phyloP scores from a whole-genome alignment of 2,329 filamentous ascomycete species.

The Emmonsiellopsis sp. region DNA sequence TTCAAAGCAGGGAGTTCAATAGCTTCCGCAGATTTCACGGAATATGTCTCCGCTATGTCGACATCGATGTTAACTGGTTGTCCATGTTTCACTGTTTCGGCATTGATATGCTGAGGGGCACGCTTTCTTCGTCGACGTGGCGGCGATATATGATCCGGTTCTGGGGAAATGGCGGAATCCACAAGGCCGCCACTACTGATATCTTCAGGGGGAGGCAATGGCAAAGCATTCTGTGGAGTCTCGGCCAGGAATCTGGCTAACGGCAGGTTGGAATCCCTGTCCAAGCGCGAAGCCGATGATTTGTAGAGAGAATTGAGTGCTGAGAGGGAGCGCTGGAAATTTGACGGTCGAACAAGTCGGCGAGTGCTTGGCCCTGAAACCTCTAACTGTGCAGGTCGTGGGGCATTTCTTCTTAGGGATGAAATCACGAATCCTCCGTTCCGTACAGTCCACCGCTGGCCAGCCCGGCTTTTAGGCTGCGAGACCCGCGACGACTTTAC shows the following conservation, averaged over 20 bases:
- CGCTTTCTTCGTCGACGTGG: slow-evolving; percentile 23
- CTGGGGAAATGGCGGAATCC: neutral
- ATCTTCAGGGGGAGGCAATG: slow-evolving; percentile 4
- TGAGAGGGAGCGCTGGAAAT: slow-evolving; percentile 25
- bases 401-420: slow-evolving; percentile 24
- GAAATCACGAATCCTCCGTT: slow-evolving; percentile 26
- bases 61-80: slow-evolving; percentile 25
- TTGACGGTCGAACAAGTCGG: slow-evolving; percentile 11
- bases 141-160: slow-evolving; percentile 12
- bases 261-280: slow-evolving; percentile 17
- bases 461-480: neutral
- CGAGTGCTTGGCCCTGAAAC: slow-evolving; percentile 12
- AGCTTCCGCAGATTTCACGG: slow-evolving; percentile 2
- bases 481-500: neutral
- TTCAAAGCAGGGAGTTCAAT: slow-evolving; percentile 9
- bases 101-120: slow-evolving; percentile 36
- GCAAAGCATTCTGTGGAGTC: slow-evolving; percentile 4
- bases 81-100: slow-evolving; percentile 36
- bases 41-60: slow-evolving; percentile 7
- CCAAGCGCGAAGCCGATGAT: slow-evolving; percentile 9
- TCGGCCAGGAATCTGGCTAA: slow-evolving; percentile 28
- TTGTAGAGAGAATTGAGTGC: slow-evolving; percentile 23
- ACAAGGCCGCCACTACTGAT: neutral
- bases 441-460: slow-evolving; percentile 22
- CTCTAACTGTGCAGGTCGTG: slow-evolving; percentile 28